phyloP scores from a whole-genome alignment of 495 filamentous ascomycete genomes.

The Aspergillus kassunensis region DNA sequence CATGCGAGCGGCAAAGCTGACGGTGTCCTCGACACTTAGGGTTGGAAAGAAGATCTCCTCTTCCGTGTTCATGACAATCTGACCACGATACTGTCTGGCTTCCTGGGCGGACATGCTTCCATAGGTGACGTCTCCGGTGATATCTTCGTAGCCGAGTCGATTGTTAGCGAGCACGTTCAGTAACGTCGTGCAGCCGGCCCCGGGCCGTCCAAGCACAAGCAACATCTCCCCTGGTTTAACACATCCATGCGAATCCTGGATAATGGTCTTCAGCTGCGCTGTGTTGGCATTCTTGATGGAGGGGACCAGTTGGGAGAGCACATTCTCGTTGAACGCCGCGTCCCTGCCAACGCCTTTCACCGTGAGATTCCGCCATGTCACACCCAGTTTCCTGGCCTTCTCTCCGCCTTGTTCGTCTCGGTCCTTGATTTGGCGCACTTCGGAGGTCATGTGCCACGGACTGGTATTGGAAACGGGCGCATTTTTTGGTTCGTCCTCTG shows the following conservation, averaged over 20 bases:
- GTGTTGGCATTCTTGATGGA: conserved; percentile 35
- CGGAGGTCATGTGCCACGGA: conserved; percentile 29
- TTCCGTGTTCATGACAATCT: conserved; percentile 68
- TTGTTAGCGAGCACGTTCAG: conserved; percentile 65
- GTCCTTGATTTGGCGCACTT: conserved; percentile 39
- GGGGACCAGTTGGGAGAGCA: conserved; percentile 45
- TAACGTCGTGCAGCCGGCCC: conserved; percentile 43
- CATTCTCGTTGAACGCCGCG: conserved; percentile 46
- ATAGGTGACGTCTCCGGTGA: conserved; percentile 28
- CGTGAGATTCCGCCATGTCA: conserved; percentile 52
- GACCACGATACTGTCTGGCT: conserved; percentile 58
- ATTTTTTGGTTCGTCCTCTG: too few relatives aligned
- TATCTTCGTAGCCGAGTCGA: conserved; percentile 51
- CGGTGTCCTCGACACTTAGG: conserved; percentile 66
- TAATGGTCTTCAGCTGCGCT: conserved; percentile 33
- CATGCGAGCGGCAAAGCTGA: conserved; percentile 58
- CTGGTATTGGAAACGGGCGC: too few relatives aligned
- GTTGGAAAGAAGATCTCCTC: conserved; percentile 70
- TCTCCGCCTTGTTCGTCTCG: conserved; percentile 45
- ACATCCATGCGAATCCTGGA: conserved; percentile 40
- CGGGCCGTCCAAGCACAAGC: conserved; percentile 43
- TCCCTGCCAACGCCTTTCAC: conserved; percentile 43
- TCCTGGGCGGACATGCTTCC: conserved; percentile 35
- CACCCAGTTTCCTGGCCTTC: conserved; percentile 47
- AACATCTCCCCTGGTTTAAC: conserved; percentile 54